These are phyloP conservation scores for Leccinum rimulosum DNA, from an alignment of 768 basidiomycete species.

Conservation along the genomic window DNA sequence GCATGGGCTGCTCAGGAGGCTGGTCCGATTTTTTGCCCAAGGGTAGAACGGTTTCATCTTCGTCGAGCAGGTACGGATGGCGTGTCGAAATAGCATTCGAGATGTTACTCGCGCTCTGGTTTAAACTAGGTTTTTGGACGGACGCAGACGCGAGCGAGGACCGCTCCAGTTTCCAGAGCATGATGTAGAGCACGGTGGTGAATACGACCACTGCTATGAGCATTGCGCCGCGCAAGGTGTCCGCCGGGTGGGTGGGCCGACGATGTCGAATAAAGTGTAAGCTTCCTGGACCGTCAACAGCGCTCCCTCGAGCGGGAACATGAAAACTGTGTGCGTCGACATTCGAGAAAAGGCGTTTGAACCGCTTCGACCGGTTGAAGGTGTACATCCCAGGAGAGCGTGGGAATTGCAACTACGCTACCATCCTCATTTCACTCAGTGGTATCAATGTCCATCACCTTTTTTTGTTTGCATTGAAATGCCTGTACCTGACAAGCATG, in stretches of 20 bases:
- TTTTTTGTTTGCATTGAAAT: too few relatives aligned
- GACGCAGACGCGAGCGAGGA: slow-evolving; percentile 5
- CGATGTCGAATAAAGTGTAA: slow-evolving; percentile 1
- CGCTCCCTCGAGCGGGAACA: too few relatives aligned
- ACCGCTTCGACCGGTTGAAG: too few relatives aligned
- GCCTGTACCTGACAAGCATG: too few relatives aligned
- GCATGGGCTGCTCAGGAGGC: background rate
- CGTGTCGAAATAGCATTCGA: background rate
- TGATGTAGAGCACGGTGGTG: slow-evolving; percentile 23
- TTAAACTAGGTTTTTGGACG: background rate
- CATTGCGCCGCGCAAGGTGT: slow-evolving; percentile 14
- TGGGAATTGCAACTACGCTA: too few relatives aligned
- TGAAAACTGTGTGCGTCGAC: too few relatives aligned
- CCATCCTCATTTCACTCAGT: too few relatives aligned
- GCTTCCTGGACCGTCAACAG: too few relatives aligned
- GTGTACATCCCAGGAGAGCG: too few relatives aligned
- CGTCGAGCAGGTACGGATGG: too few relatives aligned
- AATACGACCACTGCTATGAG: slow-evolving; percentile 18
- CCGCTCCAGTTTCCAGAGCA: slow-evolving; percentile 19
- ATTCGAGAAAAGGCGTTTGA: too few relatives aligned
- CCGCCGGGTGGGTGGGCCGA: background rate
- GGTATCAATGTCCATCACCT: too few relatives aligned
- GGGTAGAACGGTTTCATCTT: background rate
- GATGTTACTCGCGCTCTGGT: background rate
- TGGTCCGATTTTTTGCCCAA: background rate